A percentile compares a stretch with the other conserved stretches of the same genome.
Conservation (phyloP, 805 yeast species). For the Ogataea naganishii region DNA sequence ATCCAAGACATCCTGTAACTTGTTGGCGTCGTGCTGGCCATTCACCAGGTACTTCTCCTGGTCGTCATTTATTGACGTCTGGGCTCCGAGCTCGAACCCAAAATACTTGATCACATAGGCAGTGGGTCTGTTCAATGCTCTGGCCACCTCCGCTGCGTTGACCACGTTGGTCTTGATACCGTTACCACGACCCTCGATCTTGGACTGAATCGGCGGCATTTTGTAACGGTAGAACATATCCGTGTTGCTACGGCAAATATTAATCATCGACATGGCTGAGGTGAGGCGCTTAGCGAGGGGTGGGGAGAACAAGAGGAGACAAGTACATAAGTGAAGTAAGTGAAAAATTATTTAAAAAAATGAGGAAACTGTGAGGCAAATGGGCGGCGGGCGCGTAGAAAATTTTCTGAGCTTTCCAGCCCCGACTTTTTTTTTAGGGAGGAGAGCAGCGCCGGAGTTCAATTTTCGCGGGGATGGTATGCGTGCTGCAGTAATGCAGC, state of each 20-base stretch:
- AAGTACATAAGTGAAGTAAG: no score
- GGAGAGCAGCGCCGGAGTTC: no score
- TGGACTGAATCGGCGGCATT: conserved; percentile 97
- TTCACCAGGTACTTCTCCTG: conserved; percentile 86
- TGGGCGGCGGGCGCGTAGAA: no score
- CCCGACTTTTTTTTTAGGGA: no score
- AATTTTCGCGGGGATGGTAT: no score
- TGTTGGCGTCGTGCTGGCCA: conserved; percentile 86
- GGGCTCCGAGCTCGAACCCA: conserved; percentile 97
- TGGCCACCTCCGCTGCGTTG: conserved; percentile 86
- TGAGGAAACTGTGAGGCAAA: no score
- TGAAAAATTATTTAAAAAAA: no score
- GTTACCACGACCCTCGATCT: conserved; percentile 98
- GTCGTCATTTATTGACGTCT: conserved; percentile 71
- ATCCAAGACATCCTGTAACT: conserved; percentile 89
- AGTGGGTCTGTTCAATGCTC: conserved; percentile 91
- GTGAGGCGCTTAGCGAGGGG: no score
- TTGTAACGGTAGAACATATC: conserved; percentile 99
- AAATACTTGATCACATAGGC: conserved; percentile 88
- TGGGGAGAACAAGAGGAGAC: neutral
- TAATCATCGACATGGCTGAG: conserved; percentile 89
- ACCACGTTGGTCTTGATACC: conserved; percentile 96
- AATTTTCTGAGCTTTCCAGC: no score
- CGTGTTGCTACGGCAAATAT: conserved; percentile 92
- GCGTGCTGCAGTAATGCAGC: no score